Percentiles rank a stretch among this genome's conserved stretches.
Evolutionary conservation across 805 yeast genomes (phyloP).

Genomic region (Komagataella pastoris): DNA sequence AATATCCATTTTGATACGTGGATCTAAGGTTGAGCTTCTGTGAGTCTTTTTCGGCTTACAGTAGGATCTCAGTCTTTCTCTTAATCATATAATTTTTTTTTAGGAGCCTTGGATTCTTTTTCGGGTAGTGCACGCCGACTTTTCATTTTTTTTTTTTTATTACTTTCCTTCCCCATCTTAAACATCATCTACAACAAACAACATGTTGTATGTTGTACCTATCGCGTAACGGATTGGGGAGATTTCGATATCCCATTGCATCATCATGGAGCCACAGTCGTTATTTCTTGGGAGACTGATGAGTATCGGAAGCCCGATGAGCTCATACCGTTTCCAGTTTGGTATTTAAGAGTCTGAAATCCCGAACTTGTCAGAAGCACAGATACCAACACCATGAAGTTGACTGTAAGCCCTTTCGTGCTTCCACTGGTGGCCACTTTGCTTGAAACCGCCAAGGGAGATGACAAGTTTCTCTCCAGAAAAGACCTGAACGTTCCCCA

Average conservation of each 20-base stretch:
- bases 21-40: slow-evolving; percentile 5
- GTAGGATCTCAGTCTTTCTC: neutral
- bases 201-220: neutral
- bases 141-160: neutral
- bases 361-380: neutral
- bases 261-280: neutral
- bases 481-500: slow-evolving; percentile 21
- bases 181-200: neutral
- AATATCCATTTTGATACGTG: slow-evolving; percentile 39
- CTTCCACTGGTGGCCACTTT: neutral
- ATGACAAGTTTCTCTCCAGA: slow-evolving; percentile 20
- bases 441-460: slow-evolving; percentile 9
- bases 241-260: neutral
- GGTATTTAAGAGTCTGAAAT: neutral
- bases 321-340: neutral
- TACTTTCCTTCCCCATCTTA: neutral
- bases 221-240: neutral
- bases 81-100: too few relatives aligned
- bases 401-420: neutral
- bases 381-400: neutral
- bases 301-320: neutral
- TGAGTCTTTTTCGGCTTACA: neutral
- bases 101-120: neutral
- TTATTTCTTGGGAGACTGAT: neutral
- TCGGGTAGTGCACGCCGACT: neutral